Conservation (phyloP, 2,329 filamentous ascomycete genomes). For the Remersonia thermophila region DNA sequence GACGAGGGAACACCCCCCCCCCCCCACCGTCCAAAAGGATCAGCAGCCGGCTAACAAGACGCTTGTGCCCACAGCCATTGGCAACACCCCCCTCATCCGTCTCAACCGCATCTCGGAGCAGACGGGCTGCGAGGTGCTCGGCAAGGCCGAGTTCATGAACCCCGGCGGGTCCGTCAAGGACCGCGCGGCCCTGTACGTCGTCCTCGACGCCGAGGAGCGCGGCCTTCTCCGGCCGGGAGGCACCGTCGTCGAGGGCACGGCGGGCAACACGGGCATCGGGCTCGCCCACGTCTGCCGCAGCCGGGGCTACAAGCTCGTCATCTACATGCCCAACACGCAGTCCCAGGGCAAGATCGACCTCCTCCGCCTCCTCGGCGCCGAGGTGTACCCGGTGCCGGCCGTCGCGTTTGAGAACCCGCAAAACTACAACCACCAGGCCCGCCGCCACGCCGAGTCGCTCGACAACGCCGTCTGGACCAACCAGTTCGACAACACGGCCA, state of each 20-base stretch:
- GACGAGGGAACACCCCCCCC: conserved; percentile 13
- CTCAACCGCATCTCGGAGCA: conserved; percentile 78
- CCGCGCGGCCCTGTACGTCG: conserved; percentile 85
- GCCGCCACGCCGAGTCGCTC: conserved; percentile 71
- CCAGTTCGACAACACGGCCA: conserved; percentile 95
- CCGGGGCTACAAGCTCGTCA: conserved; percentile 86
- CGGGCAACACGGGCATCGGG: conserved; percentile 95
- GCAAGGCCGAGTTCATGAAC: conserved; percentile 98
- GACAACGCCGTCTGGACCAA: conserved; percentile 96
- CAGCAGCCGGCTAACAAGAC: neutral
- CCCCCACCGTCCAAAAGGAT: neutral
- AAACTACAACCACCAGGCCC: conserved; percentile 97
- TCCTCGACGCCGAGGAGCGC: conserved; percentile 82
- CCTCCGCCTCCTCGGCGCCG: conserved; percentile 76
- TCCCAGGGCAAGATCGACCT: conserved; percentile 97
- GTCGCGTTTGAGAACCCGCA: conserved; percentile 89
- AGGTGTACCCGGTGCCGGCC: conserved; percentile 91
- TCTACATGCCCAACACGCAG: conserved; percentile 99
- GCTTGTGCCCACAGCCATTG: conserved; percentile 57
- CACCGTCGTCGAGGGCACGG: conserved; percentile 93
- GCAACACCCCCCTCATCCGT: conserved; percentile 89
- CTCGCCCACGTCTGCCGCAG: conserved; percentile 92
- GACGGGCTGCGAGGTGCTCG: conserved; percentile 86
- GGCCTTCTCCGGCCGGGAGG: conserved; percentile 74
- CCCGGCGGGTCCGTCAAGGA: conserved; percentile 95